Evolutionary conservation across 169 alveolate genomes (phyloP).

Genomic region (Cryptosporidium viatorum): DNA sequence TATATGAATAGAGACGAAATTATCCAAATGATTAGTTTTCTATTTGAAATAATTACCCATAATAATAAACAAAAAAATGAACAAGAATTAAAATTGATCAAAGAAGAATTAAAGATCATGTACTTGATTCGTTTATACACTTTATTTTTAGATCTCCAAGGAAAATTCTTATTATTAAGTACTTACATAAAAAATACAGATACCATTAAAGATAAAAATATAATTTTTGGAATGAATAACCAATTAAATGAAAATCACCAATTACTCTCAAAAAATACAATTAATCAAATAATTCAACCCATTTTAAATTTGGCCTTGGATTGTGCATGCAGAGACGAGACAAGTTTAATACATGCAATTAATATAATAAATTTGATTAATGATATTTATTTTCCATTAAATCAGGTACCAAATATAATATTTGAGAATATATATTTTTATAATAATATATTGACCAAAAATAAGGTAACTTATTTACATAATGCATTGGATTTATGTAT

Average conservation of each 20-base stretch:
- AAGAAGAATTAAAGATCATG: conserved; percentile 16
- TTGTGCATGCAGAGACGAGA: conserved; percentile 11
- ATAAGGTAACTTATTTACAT: conserved; percentile 5
- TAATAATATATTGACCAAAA: not conserved
- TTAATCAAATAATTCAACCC: conserved; percentile 20
- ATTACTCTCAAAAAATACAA: not conserved
- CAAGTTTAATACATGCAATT: conserved; percentile 2
- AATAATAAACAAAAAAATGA: not conserved
- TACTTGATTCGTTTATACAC: not conserved
- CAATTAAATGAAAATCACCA: not conserved
- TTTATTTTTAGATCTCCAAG: conserved; percentile 8
- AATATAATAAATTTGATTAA: conserved; percentile 11
- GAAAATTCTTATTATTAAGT: not conserved
- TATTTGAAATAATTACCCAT: not conserved
- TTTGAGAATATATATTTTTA: conserved; percentile 20
- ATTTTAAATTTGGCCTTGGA: conserved; percentile 1
- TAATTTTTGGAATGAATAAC: not conserved
- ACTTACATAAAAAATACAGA: conserved; percentile 5
- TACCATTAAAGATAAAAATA: not conserved
- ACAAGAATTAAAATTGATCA: not conserved
- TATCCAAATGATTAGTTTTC: not conserved
- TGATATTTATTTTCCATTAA: conserved; percentile 62
- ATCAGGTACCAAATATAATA: not conserved
- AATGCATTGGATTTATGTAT: conserved; percentile 50
- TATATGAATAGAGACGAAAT: not conserved